phyloP scores from a whole-genome alignment of 2,329 filamentous ascomycete genomes.

The Phyllosticta paracitricarpa region DNA sequence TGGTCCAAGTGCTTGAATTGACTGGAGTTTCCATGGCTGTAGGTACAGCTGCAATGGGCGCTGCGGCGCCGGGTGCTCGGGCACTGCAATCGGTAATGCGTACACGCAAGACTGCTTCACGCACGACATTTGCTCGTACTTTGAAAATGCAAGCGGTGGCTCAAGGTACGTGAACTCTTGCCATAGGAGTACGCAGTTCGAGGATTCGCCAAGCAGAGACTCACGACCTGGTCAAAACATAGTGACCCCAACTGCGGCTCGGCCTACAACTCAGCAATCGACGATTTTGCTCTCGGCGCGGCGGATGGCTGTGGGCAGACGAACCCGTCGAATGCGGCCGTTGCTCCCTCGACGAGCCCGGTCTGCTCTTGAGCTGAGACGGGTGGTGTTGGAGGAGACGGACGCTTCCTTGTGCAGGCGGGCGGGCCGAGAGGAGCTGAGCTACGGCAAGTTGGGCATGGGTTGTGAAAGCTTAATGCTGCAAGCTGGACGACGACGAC shows the following conservation, averaged over 20 bases:
- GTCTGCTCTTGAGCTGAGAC: neutral
- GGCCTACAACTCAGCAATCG: slow-evolving; percentile 34
- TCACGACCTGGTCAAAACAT: neutral
- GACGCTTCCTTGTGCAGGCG: neutral
- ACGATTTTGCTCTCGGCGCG: slow-evolving; percentile 33
- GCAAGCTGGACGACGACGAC: no score
- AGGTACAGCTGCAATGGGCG: slow-evolving; percentile 43
- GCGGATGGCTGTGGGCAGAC: slow-evolving; percentile 21
- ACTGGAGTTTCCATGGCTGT: neutral
- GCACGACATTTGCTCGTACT: slow-evolving; percentile 44
- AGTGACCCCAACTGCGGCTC: slow-evolving; percentile 41
- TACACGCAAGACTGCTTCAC: slow-evolving; percentile 44
- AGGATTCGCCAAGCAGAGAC: neutral
- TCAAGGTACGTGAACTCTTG: slow-evolving; percentile 25
- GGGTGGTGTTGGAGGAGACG: neutral
- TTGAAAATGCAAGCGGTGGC: slow-evolving; percentile 39
- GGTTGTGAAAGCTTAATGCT: no score
- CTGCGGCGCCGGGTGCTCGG: slow-evolving; percentile 39
- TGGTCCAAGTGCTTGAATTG: neutral
- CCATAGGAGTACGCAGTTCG: neutral
- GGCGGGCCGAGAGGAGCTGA: neutral
- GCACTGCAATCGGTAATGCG: slow-evolving; percentile 35
- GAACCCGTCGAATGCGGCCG: slow-evolving; percentile 20
- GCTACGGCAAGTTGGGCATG: neutral
- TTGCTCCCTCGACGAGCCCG: slow-evolving; percentile 13